A percentile compares a stretch with the other conserved stretches of the same genome.
These are phyloP conservation scores for Penicillium paneum DNA, from an alignment of 2,329 filamentous ascomycete species.

Conservation along the genomic window DNA sequence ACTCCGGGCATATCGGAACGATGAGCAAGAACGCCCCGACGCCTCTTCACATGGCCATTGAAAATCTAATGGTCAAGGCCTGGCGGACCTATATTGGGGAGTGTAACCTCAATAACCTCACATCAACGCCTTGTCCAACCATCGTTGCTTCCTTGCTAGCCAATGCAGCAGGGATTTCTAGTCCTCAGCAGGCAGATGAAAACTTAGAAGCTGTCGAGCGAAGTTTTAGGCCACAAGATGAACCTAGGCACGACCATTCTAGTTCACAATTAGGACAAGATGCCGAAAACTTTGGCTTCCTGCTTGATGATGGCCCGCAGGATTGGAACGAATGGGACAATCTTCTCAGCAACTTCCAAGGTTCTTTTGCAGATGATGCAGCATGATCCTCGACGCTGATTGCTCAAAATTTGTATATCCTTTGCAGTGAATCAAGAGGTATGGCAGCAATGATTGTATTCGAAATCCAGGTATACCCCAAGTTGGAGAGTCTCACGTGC, in stretches of 20 bases:
- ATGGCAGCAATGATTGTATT: not conserved
- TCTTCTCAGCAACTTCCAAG: slow-evolving; percentile 30
- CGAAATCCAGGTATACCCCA: not conserved
- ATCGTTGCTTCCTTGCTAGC: slow-evolving; percentile 16
- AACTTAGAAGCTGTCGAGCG: not conserved
- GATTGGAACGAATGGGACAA: slow-evolving; percentile 31
- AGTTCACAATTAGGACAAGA: not conserved
- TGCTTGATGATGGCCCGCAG: slow-evolving; percentile 21
- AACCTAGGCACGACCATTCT: not conserved
- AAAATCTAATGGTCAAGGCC: slow-evolving; percentile 27
- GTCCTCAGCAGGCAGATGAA: not conserved
- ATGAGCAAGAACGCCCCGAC: slow-evolving; percentile 14
- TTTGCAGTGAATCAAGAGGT: not conserved
- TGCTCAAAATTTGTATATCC: not conserved
- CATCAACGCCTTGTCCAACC: slow-evolving; percentile 20
- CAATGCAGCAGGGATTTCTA: not conserved
- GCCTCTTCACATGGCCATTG: slow-evolving; percentile 25
- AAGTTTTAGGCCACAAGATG: not conserved
- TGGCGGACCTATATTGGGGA: slow-evolving; percentile 27
- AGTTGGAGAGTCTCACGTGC: not conserved
- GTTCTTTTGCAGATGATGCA: slow-evolving; percentile 18
- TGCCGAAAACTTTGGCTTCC: slow-evolving; percentile 7
- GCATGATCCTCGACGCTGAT: not conserved
- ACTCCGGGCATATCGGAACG: slow-evolving; percentile 37
- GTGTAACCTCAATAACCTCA: slow-evolving; percentile 15